Conservation (phyloP, 1,284 basidiomycete genomes). For the Ganoderma multipileum region DNA sequence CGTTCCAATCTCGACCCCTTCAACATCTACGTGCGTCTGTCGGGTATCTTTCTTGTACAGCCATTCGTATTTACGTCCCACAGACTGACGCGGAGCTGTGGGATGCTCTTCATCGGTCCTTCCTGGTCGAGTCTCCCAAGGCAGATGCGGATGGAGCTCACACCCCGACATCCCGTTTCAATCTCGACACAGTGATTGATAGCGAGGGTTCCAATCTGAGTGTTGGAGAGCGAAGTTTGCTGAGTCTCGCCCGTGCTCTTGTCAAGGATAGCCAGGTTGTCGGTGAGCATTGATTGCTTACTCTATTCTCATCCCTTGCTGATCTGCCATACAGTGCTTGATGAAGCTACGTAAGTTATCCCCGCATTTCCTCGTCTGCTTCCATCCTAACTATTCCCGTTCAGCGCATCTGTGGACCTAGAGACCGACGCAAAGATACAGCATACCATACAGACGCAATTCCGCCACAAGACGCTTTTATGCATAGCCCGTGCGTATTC, state of each 20-base stretch:
- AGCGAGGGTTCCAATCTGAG: constrained; percentile 88
- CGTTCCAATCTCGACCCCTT: constrained; percentile 37
- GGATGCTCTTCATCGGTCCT: constrained; percentile 83
- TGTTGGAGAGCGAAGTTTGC: constrained; percentile 59
- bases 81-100: constrained; percentile 77
- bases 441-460: constrained; percentile 60
- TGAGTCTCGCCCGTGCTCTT: constrained; percentile 41
- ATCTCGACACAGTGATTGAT: constrained; percentile 82
- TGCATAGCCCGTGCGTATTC: constrained; percentile 40
- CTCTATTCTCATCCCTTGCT: background rate
- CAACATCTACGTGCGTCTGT: constrained; percentile 33
- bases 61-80: constrained; percentile 29
- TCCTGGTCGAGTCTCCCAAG: constrained; percentile 62
- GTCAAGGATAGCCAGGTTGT: constrained; percentile 44
- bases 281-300: constrained; percentile 39
- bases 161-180: constrained; percentile 50
- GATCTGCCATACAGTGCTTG: constrained; percentile 31
- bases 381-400: background rate
- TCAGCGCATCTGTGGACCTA: constrained; percentile 55
- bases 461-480: constrained; percentile 39
- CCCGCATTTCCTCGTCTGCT: background rate
- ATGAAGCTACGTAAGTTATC: constrained; percentile 40
- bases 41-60: background rate
- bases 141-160: constrained; percentile 31
- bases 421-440: constrained; percentile 70